Percentiles rank a stretch among this genome's conserved stretches.
These are phyloP conservation scores for Dactylellina drechsleri DNA, from an alignment of 2,329 filamentous ascomycete species.

Conservation along the genomic window DNA sequence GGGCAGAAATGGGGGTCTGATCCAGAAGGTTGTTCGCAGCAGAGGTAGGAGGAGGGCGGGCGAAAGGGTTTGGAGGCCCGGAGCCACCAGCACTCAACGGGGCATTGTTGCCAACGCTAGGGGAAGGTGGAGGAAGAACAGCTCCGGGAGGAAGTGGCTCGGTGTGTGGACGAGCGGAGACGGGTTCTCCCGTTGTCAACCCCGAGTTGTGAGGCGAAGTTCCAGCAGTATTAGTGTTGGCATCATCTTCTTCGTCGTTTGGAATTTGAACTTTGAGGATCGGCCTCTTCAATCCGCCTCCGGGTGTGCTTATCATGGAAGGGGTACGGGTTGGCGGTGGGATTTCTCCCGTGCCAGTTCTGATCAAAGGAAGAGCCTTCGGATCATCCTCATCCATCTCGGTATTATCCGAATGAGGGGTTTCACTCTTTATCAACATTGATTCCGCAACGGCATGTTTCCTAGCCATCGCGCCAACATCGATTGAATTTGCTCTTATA, in stretches of 20 bases:
- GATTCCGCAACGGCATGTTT: constrained; percentile 62
- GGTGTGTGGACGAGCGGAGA: constrained; percentile 66
- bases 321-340: constrained; percentile 76
- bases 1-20: constrained; percentile 89
- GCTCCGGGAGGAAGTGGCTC: constrained; percentile 66
- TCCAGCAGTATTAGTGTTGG: constrained; percentile 77
- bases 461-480: constrained; percentile 70
- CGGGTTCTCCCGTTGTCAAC: constrained; percentile 67
- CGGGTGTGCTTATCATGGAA: constrained; percentile 69
- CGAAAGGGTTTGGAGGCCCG: constrained; percentile 95
- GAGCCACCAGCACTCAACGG: constrained; percentile 89
- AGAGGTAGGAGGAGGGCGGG: constrained; percentile 75
- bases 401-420: constrained; percentile 61
- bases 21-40: constrained; percentile 68
- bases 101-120: constrained; percentile 72
- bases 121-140: constrained; percentile 90
- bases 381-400: constrained; percentile 64
- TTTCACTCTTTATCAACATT: constrained; percentile 32
- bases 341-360: constrained; percentile 51
- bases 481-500: constrained; percentile 72
- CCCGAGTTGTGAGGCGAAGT: constrained; percentile 70
- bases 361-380: constrained; percentile 45
- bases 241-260: constrained; percentile 82
- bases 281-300: constrained; percentile 71
- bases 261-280: constrained; percentile 94